These are phyloP conservation scores for Colletotrichum tofieldiae DNA, from an alignment of 2,329 filamentous ascomycete genomes.

Conservation along the genomic window DNA sequence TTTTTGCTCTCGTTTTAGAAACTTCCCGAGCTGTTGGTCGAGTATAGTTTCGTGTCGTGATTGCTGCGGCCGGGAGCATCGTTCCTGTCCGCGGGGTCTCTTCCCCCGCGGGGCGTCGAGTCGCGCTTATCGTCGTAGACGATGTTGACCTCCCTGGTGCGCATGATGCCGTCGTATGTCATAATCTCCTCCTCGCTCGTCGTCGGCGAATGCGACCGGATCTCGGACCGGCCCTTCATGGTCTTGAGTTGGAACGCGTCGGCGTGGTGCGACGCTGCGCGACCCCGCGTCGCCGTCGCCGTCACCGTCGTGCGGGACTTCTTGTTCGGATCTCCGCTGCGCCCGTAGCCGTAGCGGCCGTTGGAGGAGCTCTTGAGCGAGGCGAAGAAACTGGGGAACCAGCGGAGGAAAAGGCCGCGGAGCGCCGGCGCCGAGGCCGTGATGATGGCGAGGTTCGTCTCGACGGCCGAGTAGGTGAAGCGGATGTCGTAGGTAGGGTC, in stretches of 20 bases:
- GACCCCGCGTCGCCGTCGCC: constrained; percentile 14
- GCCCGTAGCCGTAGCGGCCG: constrained; percentile 27
- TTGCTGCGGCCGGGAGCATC: background rate
- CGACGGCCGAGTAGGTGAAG: constrained; percentile 52
- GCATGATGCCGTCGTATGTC: constrained; percentile 58
- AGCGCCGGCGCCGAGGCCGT: constrained; percentile 56
- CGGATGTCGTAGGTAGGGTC: constrained; percentile 51
- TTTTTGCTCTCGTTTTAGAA: background rate
- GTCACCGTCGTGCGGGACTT: constrained; percentile 20
- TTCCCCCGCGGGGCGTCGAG: constrained; percentile 11
- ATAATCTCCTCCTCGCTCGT: constrained; percentile 59
- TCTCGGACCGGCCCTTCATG: constrained; percentile 53
- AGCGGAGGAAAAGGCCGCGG: constrained; percentile 54
- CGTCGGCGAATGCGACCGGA: constrained; percentile 53
- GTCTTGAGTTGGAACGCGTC: constrained; percentile 35
- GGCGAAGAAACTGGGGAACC: constrained; percentile 47
- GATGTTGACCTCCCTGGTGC: constrained; percentile 36
- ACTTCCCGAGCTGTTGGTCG: constrained; percentile 25
- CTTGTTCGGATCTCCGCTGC: constrained; percentile 24
- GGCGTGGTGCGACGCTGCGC: constrained; percentile 9
- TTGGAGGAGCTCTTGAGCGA: constrained; percentile 44
- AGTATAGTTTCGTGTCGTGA: constrained; percentile 23
- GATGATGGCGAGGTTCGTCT: constrained; percentile 58
- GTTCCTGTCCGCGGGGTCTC: constrained; percentile 1
- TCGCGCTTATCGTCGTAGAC: constrained; percentile 29